phyloP scores from a whole-genome alignment of 2,329 filamentous ascomycete species.

The Sarocladium strictum region DNA sequence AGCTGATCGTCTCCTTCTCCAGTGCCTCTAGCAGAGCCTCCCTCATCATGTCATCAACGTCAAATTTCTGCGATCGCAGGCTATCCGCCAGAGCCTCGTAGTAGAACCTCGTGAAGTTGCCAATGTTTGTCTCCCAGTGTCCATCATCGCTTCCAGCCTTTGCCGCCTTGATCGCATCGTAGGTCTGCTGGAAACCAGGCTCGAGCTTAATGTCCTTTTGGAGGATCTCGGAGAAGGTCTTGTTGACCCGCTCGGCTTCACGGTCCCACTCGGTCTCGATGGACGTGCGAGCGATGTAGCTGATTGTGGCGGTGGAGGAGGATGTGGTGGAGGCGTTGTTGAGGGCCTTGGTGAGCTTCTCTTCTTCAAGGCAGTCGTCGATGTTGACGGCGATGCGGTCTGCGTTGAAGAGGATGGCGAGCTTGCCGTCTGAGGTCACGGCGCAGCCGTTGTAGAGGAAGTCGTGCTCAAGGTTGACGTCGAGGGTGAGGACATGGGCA shows the following conservation, averaged over 20 bases:
- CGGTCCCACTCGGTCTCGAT: constrained; percentile 22
- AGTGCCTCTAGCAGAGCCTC: constrained; percentile 43
- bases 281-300: constrained; percentile 35
- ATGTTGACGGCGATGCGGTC: constrained; percentile 40
- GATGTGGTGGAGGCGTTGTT: constrained; percentile 33
- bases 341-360: constrained; percentile 36
- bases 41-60: constrained; percentile 40
- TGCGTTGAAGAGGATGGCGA: constrained; percentile 42
- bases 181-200: constrained; percentile 40
- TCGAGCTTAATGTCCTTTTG: constrained; percentile 36
- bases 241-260: constrained; percentile 17
- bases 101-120: constrained; percentile 33
- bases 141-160: constrained; percentile 21
- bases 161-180: constrained; percentile 31
- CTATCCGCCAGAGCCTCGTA: constrained; percentile 36
- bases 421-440: constrained; percentile 35
- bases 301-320: constrained; percentile 28
- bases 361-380: constrained; percentile 27
- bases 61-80: constrained; percentile 39
- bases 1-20: constrained; percentile 33
- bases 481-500: constrained; percentile 38
- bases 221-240: constrained; percentile 33
- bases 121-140: constrained; percentile 41
- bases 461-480: constrained; percentile 36
- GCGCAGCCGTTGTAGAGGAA: constrained; percentile 38